Evolutionary conservation across 805 yeast genomes (phyloP).

Genomic region (Saccharomycopsis sp.): DNA sequence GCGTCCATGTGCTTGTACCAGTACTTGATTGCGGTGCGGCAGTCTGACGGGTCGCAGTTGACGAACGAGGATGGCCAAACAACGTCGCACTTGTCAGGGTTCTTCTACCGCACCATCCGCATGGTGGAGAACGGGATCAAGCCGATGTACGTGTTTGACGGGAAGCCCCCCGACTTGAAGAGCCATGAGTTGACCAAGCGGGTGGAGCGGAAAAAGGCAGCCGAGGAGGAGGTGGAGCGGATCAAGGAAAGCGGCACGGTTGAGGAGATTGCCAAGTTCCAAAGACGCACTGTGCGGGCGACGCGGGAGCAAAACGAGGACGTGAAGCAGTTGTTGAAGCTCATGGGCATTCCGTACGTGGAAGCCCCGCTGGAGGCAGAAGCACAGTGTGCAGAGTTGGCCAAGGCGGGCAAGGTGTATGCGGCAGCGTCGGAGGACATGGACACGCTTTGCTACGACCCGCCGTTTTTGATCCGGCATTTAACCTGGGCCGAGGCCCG

Average conservation of each 20-base stretch:
- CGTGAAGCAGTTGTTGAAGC: constrained; percentile 65
- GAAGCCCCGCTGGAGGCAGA: constrained; percentile 98
- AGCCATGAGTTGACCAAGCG: constrained; percentile 90
- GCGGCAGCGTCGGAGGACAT: constrained; percentile 98
- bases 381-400: constrained; percentile 94
- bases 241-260: constrained; percentile 61
- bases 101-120: constrained; percentile 86
- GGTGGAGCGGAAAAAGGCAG: constrained; percentile 70
- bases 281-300: constrained; percentile 83
- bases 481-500: constrained; percentile 91
- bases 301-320: constrained; percentile 89
- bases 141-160: constrained; percentile 96
- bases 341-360: constrained; percentile 94
- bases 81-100: constrained; percentile 89
- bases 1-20: constrained; percentile 97
- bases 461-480: constrained; percentile 78
- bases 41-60: constrained; percentile 91
- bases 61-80: constrained; percentile 87
- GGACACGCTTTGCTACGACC: constrained; percentile 92
- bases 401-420: constrained; percentile 81
- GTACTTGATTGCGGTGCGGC: constrained; percentile 92
- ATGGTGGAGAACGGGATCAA: constrained; percentile 90
- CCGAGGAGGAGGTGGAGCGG: constrained; percentile 63
- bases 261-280: constrained; percentile 66
- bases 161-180: constrained; percentile 91